Base-by-base conservation (phyloP, 2,329 filamentous ascomycete genomes). In the Trichoderma koningii region DNA sequence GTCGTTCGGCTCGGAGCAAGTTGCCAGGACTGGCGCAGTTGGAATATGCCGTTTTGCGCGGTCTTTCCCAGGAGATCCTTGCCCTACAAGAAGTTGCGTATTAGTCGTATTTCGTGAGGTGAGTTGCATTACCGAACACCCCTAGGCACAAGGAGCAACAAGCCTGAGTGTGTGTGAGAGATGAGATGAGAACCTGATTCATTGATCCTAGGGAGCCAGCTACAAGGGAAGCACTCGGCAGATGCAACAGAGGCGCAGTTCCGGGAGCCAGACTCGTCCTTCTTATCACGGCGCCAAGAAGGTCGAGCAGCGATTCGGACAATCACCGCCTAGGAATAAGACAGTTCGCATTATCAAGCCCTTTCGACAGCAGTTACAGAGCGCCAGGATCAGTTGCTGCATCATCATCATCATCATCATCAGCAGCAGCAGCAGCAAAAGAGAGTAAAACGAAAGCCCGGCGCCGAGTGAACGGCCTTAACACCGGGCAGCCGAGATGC, bases 1-100 rank as follows among this genome's bases (percentile, higher is more conserved):
- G 34, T 55, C 19, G 34, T 55, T 55, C 52, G 52, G 52, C 21
- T 55, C 19, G 50, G 50, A 34, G 50, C 50, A 52, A 52, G 50
- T 52, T 52, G n/a, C 28, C 30, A 52, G 21, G 50, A 28, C 28
- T n/a, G 26, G 50, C 50, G 50, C 50, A 34, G 50, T n/a, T 34
- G 28, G 14, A 17, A 21, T 28, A 52, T 52, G 50, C 28, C 12
- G 34, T 4, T 38, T 38, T 38, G 34, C 34, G 34, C 34, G 12
- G 26, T 28, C 28, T 19, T 21, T 52, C 17, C 10, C 1, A 30
- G 19, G 28, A 52, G 50, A 7, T 34, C 3, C 28, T n/a, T 3
- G 50, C 30, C 34, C 50, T 17, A 14, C 34, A 38, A 38, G 34
- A 14, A 10, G 34, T 38, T 38, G 34, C 34, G 34, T 38, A 38